Conservation (phyloP, 2,329 filamentous ascomycete species). For the Esteya vermicola region DNA sequence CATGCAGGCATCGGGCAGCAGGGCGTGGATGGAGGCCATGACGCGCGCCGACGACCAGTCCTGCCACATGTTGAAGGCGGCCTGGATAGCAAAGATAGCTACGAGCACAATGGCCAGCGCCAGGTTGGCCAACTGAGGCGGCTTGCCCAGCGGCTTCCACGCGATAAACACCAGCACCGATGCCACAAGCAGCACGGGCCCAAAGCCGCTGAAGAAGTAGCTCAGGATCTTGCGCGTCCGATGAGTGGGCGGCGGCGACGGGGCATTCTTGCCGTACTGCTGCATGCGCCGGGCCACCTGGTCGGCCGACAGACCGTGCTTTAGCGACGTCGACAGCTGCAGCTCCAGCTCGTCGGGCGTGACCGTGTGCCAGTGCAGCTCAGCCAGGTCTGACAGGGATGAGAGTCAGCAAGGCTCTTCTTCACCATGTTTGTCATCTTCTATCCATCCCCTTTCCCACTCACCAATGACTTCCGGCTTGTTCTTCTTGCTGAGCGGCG, state of each 20-base stretch:
- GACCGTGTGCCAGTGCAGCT: constrained; percentile 55
- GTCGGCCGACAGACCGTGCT: constrained; percentile 43
- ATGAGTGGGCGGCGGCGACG: constrained; percentile 49
- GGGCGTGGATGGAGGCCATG: constrained; percentile 66
- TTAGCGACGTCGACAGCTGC: constrained; percentile 41
- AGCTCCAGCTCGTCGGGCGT: constrained; percentile 41
- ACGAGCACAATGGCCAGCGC: constrained; percentile 61
- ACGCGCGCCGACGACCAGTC: constrained; percentile 66
- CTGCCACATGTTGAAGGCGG: constrained; percentile 54
- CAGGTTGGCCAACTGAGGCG: constrained; percentile 54
- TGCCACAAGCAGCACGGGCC: constrained; percentile 53
- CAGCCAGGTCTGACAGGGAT: constrained; percentile 34
- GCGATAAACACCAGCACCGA: constrained; percentile 61
- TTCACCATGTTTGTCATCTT: neutral
- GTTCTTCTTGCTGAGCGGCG: constrained; percentile 29
- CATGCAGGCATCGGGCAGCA: constrained; percentile 62
- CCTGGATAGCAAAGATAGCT: constrained; percentile 55
- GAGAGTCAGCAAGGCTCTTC: neutral
- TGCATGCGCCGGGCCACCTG: constrained; percentile 38
- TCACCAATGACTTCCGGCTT: constrained; percentile 5
- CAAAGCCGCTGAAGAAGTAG: constrained; percentile 70
- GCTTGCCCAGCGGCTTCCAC: constrained; percentile 61
- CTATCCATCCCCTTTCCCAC: neutral
- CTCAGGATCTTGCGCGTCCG: constrained; percentile 42
- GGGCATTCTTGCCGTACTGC: constrained; percentile 53